Conservation (phyloP, 371 early-diverging fungal genomes). For the Rhizopus stolonifer region DNA sequence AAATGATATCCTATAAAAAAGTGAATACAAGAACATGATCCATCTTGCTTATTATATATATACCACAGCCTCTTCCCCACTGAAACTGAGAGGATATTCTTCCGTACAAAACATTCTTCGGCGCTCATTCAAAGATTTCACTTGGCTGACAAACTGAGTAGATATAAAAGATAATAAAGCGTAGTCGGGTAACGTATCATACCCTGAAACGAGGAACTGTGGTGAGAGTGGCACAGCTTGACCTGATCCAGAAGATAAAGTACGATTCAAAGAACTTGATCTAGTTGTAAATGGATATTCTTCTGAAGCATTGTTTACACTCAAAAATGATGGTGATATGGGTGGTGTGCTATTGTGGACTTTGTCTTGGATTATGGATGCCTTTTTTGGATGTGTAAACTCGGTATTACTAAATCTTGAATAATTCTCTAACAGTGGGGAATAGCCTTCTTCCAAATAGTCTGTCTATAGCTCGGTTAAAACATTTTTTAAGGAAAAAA, state of each 20-base stretch:
- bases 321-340: conserved; percentile 21
- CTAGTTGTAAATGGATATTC: conserved; percentile 30
- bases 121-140: conserved; percentile 25
- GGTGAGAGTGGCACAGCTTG: conserved; percentile 7
- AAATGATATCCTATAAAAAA: conserved; percentile 32
- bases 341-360: conserved; percentile 12
- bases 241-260: conserved; percentile 14
- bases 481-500: conserved; percentile 7
- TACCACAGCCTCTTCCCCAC: conserved; percentile 47
- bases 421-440: conserved; percentile 22
- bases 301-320: conserved; percentile 9
- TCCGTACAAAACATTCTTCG: conserved; percentile 39
- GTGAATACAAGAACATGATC: not conserved
- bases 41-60: too few species aligned
- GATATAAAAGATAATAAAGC: conserved; percentile 43
- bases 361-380: not conserved
- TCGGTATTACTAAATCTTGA: conserved; percentile 12
- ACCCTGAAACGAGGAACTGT: conserved; percentile 8
- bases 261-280: conserved; percentile 34
- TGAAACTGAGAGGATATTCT: conserved; percentile 47
- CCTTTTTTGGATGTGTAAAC: not conserved
- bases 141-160: conserved; percentile 22
- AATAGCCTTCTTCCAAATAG: conserved; percentile 8
- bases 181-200: conserved; percentile 16
- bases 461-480: not conserved